phyloP scores from a whole-genome alignment of 768 basidiomycete genomes.

The Auriscalpium microsporum region DNA sequence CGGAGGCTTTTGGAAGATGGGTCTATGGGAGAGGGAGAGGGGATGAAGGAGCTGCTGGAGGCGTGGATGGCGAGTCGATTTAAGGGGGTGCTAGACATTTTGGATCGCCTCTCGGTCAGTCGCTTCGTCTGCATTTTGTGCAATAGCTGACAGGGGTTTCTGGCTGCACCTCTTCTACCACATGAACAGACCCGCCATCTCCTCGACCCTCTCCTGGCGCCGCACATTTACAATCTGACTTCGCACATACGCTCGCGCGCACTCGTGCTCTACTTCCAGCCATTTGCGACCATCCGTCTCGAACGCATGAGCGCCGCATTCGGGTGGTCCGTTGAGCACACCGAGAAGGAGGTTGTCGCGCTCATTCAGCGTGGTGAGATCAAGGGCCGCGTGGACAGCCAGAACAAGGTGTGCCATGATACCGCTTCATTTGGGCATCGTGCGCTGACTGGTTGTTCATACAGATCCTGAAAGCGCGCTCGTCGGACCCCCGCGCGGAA shows the following conservation, averaged over 20 bases:
- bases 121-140: neutral
- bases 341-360: conserved; percentile 63
- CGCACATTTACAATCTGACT: conserved; percentile 59
- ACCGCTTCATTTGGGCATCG: neutral
- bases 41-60: conserved; percentile 66
- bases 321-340: conserved; percentile 66
- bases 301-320: conserved; percentile 82
- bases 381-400: conserved; percentile 78
- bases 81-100: conserved; percentile 68
- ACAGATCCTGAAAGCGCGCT: conserved; percentile 73
- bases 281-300: conserved; percentile 77
- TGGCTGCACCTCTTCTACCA: neutral
- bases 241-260: conserved; percentile 68
- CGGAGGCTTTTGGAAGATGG: conserved; percentile 45
- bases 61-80: conserved; percentile 85
- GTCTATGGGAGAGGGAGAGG: conserved; percentile 11
- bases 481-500: conserved; percentile 69
- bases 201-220: conserved; percentile 67
- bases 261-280: conserved; percentile 82
- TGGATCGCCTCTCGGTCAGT: conserved; percentile 62
- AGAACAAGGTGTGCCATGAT: conserved; percentile 58
- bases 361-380: conserved; percentile 76
- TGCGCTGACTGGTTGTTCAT: neutral
- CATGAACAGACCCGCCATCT: conserved; percentile 59
- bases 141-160: neutral